Percentiles rank a stretch among this genome's conserved stretches.
Conservation (phyloP, 306 rosid genomes). For the Cajanus cajan region DNA sequence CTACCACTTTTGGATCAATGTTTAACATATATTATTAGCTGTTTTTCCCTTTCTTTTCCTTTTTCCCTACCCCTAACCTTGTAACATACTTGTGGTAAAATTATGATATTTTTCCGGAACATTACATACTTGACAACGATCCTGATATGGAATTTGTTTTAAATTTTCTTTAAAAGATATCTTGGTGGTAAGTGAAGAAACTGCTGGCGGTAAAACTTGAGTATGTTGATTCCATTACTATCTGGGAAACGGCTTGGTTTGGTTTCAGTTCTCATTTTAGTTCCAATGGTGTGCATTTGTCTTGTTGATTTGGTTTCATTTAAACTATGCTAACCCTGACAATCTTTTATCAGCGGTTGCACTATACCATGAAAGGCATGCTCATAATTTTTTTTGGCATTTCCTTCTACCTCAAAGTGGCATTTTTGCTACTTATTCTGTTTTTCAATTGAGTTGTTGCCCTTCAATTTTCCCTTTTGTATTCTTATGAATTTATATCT, state of each 20-base stretch:
- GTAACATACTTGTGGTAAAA: background rate
- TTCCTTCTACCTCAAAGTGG: background rate
- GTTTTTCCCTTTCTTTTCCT: background rate
- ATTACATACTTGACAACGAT: background rate
- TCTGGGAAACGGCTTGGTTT: background rate
- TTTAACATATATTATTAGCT: background rate
- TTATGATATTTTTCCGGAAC: background rate
- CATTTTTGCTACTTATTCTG: background rate
- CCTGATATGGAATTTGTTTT: background rate
- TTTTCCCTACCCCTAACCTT: background rate
- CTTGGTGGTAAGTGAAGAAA: background rate
- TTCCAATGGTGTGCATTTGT: background rate
- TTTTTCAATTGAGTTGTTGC: background rate
- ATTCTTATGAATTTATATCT: constrained; percentile 11
- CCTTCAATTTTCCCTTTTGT: background rate
- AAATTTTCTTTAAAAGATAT: background rate
- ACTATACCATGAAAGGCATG: background rate
- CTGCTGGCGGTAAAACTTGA: background rate
- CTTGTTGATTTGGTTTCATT: background rate
- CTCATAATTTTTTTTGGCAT: background rate
- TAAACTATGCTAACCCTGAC: background rate
- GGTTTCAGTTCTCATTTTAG: background rate
- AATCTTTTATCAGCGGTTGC: background rate
- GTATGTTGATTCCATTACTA: background rate
- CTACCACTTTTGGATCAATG: background rate